These are phyloP conservation scores for Tylopilus subfusipes DNA, from an alignment of 768 basidiomycete species.

Conservation along the genomic window DNA sequence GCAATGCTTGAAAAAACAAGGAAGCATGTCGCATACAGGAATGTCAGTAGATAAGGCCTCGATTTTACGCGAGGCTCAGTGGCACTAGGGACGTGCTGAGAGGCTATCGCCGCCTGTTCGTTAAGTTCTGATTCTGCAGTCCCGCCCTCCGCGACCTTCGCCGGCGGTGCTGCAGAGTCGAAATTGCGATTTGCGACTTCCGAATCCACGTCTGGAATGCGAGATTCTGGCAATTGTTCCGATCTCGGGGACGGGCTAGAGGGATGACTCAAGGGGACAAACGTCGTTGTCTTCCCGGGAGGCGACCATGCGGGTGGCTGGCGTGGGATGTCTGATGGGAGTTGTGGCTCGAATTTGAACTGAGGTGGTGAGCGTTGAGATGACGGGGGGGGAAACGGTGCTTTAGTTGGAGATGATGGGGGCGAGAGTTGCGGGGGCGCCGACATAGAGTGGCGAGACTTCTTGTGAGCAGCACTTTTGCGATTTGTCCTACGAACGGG, in stretches of 20 bases:
- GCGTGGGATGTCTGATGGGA: constrained; percentile 39
- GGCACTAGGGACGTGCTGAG: constrained; percentile 39
- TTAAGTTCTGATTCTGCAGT: constrained; percentile 13
- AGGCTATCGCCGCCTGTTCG: constrained; percentile 32
- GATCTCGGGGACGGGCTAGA: constrained; percentile 13
- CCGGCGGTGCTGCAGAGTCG: constrained; percentile 7
- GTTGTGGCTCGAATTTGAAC: constrained; percentile 52
- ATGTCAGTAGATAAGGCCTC: constrained; percentile 36
- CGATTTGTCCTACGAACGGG: constrained; percentile 47
- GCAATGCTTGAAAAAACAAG: constrained; percentile 34
- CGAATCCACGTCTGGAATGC: constrained; percentile 2
- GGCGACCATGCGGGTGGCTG: constrained; percentile 25
- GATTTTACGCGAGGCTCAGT: constrained; percentile 19
- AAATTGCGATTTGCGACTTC: not conserved
- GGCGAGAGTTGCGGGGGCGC: constrained; percentile 58
- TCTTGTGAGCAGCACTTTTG: constrained; percentile 39
- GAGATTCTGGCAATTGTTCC: constrained; percentile 8
- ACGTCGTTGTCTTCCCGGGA: constrained; percentile 9
- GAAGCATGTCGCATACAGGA: constrained; percentile 40
- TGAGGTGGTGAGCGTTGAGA: constrained; percentile 46
- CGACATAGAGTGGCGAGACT: constrained; percentile 67
- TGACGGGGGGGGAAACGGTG: constrained; percentile 19
- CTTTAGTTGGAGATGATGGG: constrained; percentile 39
- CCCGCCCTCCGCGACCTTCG: constrained; percentile 21
- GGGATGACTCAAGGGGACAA: constrained; percentile 17